These are phyloP conservation scores for Mycena pura DNA, from an alignment of 768 basidiomycete genomes.

Conservation along the genomic window DNA sequence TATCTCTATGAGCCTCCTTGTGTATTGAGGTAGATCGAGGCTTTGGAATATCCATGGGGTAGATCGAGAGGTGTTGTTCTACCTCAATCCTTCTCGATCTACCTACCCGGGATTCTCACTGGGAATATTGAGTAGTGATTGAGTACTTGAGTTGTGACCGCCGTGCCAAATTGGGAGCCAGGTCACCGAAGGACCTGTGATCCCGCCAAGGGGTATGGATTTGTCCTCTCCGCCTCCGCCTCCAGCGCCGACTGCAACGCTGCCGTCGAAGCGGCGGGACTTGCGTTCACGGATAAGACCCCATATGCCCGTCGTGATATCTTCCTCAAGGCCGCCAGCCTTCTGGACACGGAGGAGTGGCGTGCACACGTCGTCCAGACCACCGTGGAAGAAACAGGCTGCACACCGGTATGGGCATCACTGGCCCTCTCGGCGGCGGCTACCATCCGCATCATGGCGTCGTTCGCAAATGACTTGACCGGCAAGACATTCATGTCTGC, in stretches of 20 bases:
- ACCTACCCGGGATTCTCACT: too few species aligned
- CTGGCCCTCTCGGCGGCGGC: constrained; percentile 31
- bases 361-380: constrained; percentile 40
- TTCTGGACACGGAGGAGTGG: constrained; percentile 51
- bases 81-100: too few species aligned
- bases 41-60: too few species aligned
- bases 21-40: too few species aligned
- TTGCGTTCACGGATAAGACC: constrained; percentile 49
- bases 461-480: constrained; percentile 43
- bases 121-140: too few species aligned
- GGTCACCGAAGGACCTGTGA: too few species aligned
- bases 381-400: constrained; percentile 48
- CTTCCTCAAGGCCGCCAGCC: constrained; percentile 55
- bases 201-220: too few species aligned
- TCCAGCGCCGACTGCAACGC: constrained; percentile 49
- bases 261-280: constrained; percentile 52
- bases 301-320: constrained; percentile 48
- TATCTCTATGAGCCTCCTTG: too few species aligned
- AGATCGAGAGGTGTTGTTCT: too few species aligned
- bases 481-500: constrained; percentile 53
- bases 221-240: constrained; percentile 54
- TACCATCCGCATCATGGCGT: constrained; percentile 37
- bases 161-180: too few species aligned
- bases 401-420: constrained; percentile 30
- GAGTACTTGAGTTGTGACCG: too few species aligned